Evolutionary conservation across 2,329 filamentous ascomycete genomes (phyloP), one percentile per base, ranked within the genome.

Genomic region (Stagonosporopsis tanaceti): DNA sequence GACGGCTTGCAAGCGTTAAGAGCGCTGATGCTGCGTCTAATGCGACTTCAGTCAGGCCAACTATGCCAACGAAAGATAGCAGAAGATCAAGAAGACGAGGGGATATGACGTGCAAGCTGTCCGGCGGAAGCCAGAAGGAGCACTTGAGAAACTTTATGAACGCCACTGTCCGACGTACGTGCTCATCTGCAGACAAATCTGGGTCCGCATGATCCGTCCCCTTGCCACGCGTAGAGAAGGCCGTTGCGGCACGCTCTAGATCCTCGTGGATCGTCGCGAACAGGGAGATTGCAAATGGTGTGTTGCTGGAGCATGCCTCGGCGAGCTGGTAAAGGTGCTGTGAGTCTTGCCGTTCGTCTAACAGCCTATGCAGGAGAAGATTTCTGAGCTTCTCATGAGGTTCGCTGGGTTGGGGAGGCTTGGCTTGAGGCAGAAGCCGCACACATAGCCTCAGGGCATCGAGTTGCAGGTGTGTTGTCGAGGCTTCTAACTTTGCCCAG

Each of bases 11-110:
- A 34, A 69, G 53, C 4, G 64, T 55, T 2, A 73, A 54, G 3
- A 75, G 54, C 30, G 73, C 68, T 14, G 73, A 75, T 2, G 74
- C 34, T 0, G 65, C 56, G 40, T 75, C 72, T 14, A 69, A 64
- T 24, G 62, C 66, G 34, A 44, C 27, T 17, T 67, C 63, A 34
- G 70, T 63, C 30, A 74, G n/a, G 4, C 40, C 58, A 6, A 69
- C 57, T 9, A 47, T 34, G 8, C 68, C 67, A 35, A 73, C 25
- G 15, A 70, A 68, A 15, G 47, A 39, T 15, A 68, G 51, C 6
- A 76, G 50, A 8, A 63, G 11, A 14, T 57, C 32, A 9, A 69
- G 39, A 14, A 62, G 50, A n/a, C 52, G 45, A 2, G 60, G 57
- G 15, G 57, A 59, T 12, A 74, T 53, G 30, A 66, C 63, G 37